Evolutionary conservation across 805 yeast genomes (phyloP).

Genomic region (Barnettozyma pratensis): DNA sequence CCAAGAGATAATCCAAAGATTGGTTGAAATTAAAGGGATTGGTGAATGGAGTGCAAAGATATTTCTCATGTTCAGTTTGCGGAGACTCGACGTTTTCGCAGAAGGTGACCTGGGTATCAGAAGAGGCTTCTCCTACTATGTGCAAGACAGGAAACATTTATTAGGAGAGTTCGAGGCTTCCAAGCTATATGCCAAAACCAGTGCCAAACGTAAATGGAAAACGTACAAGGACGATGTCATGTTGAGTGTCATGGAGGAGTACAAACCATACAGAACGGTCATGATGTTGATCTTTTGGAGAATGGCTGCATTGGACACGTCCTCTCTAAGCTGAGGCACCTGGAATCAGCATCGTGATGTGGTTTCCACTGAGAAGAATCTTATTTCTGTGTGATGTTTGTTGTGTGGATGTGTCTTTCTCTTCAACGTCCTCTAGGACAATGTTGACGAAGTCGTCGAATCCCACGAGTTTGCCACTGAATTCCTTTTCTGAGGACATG

Average conservation of each 20-base stretch:
- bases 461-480: conserved; percentile 83
- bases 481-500: conserved; percentile 60
- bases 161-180: conserved; percentile 38
- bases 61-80: conserved; percentile 71
- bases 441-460: conserved; percentile 95
- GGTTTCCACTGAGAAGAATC: conserved; percentile 68
- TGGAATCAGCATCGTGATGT: conserved; percentile 64
- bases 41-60: conserved; percentile 88
- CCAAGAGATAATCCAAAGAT: conserved; percentile 38
- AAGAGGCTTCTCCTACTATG: conserved; percentile 67
- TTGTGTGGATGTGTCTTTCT: conserved; percentile 43
- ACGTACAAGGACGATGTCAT: conserved; percentile 57
- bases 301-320: conserved; percentile 22
- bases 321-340: conserved; percentile 30
- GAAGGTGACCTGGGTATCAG: conserved; percentile 81
- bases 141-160: conserved; percentile 47
- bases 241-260: conserved; percentile 49
- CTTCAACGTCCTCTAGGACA: conserved; percentile 78
- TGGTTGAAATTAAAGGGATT: conserved; percentile 59
- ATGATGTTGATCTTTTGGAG: conserved; percentile 77
- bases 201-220: conserved; percentile 56
- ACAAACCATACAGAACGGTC: conserved; percentile 60
- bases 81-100: conserved; percentile 66
- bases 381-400: conserved; percentile 43
- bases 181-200: conserved; percentile 27